Evolutionary conservation across 768 basidiomycete species (phyloP), one percentile per base, ranked within the genome.

Genomic region (Mycena polygramma): DNA sequence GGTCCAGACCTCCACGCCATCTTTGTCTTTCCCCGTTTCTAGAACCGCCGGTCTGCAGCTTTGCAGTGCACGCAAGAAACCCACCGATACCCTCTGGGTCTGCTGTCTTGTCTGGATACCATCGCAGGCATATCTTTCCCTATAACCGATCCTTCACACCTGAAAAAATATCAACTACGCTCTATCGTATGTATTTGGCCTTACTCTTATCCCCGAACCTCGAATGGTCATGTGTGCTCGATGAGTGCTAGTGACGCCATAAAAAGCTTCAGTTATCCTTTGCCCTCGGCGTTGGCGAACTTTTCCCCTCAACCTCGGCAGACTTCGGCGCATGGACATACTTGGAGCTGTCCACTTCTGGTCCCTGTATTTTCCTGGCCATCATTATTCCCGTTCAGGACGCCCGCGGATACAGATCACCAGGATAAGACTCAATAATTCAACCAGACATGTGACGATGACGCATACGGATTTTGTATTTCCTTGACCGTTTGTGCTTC

Each of bases 371-470:
- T 36, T 13, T 48, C 60, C 30, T 22, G 48, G n/a, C 7, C 48
- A 49, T n/a, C 48, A 22, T 15, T 24, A 8, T 22, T 24, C 48
- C 48, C 48, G n/a, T n/a, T 49, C n/a, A n/a, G 24, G 43, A n/a
- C 52, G 62, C 39, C 49, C 51, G 14, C 53, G 54, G 63, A 65
- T 65, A 20, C 15, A 39, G 54, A 52, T 58, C n/a, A 8, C 9
- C 17, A 30, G 36, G 45, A 51, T 41, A 26, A 30, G 30, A 30
- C 30, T 30, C 15, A 10, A n/a, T 6, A 22, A 20, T 39, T 59
- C 60, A 30, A 43, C 20, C 14, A 36, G 51, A 17, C 66, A 68
- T 68, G 66, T 68, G 66, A 68, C 35, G 51, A 69, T 65, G 63
- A 70, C 69, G 57, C 67, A 48, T 36, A 35, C 36, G 8, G 17